These are phyloP conservation scores for Hygrophorus russula DNA, from an alignment of 768 basidiomycete genomes.

Conservation along the genomic window DNA sequence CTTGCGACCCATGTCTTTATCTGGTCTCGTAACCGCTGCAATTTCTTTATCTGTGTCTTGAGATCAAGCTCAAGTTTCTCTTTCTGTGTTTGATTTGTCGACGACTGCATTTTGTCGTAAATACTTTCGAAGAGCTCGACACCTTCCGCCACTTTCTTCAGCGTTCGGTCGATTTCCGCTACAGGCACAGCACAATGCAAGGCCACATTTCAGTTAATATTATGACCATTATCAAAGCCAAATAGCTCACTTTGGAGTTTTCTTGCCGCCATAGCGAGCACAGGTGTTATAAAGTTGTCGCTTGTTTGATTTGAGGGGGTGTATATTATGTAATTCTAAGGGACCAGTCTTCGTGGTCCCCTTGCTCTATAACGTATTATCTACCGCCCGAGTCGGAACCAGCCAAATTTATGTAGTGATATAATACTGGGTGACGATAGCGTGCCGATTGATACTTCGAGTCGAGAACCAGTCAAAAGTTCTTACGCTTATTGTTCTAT, in stretches of 20 bases:
- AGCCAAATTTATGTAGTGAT: too few relatives aligned
- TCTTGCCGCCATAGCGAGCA: slow-evolving; percentile 68
- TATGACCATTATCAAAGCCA: neutral
- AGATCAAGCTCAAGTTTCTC: slow-evolving; percentile 41
- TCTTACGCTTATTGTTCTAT: too few relatives aligned
- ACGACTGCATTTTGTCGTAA: slow-evolving; percentile 96
- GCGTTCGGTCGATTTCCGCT: slow-evolving; percentile 98
- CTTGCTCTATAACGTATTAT: too few relatives aligned
- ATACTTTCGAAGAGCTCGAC: slow-evolving; percentile 92
- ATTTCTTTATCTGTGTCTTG: slow-evolving; percentile 94
- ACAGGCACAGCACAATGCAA: too few relatives aligned
- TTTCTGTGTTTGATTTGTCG: slow-evolving; percentile 73
- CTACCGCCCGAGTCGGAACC: too few relatives aligned
- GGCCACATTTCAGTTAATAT: neutral
- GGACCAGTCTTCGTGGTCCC: too few relatives aligned
- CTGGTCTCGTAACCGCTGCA: slow-evolving; percentile 95
- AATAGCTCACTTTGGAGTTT: slow-evolving; percentile 70
- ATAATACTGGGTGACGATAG: too few relatives aligned
- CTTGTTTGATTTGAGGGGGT: slow-evolving; percentile 4
- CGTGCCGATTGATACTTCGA: too few relatives aligned
- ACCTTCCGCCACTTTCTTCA: slow-evolving; percentile 95
- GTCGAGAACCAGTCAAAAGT: too few relatives aligned
- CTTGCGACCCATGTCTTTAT: slow-evolving; percentile 98
- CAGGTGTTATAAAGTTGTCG: neutral
- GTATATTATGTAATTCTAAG: neutral